Evolutionary conservation across 1,139 yeast genomes (phyloP).

Genomic region (Chernovozyma sophiae-reginae): DNA sequence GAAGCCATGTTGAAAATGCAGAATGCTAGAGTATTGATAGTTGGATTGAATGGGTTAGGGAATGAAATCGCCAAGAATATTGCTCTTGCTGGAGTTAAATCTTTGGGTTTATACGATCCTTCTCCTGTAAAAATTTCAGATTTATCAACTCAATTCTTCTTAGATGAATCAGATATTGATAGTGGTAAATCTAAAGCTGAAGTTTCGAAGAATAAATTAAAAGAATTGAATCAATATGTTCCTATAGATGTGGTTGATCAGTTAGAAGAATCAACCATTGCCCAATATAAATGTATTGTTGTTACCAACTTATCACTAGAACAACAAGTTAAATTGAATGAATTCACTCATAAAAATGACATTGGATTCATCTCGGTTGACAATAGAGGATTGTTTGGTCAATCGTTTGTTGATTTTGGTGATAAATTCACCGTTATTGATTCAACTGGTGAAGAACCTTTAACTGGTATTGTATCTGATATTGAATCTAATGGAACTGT

Average conservation of each 20-base stretch:
- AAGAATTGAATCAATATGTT: constrained; percentile 85
- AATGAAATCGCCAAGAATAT: constrained; percentile 95
- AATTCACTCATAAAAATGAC: constrained; percentile 64
- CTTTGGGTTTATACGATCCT: constrained; percentile 85
- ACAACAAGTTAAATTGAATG: constrained; percentile 71
- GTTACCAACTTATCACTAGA: constrained; percentile 74
- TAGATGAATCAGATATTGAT: constrained; percentile 55
- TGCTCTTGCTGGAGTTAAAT: constrained; percentile 95
- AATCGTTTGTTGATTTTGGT: constrained; percentile 88
- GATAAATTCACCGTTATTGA: constrained; percentile 74
- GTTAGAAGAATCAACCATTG: constrained; percentile 45
- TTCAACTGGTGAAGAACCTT: constrained; percentile 90
- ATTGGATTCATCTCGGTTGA: constrained; percentile 82
- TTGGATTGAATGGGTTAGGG: constrained; percentile 90
- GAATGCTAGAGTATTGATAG: constrained; percentile 77
- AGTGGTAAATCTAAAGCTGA: constrained; percentile 70
- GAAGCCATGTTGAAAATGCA: constrained; percentile 99
- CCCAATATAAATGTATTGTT: constrained; percentile 74
- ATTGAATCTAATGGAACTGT: constrained; percentile 88
- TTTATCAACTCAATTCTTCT: constrained; percentile 85
- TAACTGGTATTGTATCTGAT: constrained; percentile 80
- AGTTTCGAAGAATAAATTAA: constrained; percentile 60
- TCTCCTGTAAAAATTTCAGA: constrained; percentile 62
- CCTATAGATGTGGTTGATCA: constrained; percentile 71
- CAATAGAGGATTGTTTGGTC: constrained; percentile 84